Percentiles rank a stretch among this genome's conserved stretches.
These are phyloP conservation scores for Hemisphaericaspora xylanilytica DNA, from an alignment of 1,139 yeast genomes.

Conservation along the genomic window DNA sequence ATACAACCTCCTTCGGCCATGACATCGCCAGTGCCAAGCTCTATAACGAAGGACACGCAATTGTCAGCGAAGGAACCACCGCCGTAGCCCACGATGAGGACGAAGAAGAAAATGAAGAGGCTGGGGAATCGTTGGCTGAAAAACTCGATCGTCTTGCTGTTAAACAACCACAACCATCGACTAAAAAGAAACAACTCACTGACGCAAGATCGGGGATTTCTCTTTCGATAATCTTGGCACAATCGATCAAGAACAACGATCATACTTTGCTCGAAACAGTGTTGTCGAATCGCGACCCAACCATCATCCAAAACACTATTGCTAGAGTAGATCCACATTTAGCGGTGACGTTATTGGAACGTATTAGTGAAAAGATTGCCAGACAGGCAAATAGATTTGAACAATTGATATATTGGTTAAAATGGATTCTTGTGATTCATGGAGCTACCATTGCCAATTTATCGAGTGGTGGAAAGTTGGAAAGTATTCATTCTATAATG, in stretches of 20 bases:
- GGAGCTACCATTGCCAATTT: constrained; percentile 74
- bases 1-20: constrained; percentile 51
- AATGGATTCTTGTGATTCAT: constrained; percentile 88
- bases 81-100: constrained; percentile 53
- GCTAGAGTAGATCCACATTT: constrained; percentile 66
- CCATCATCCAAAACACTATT: constrained; percentile 69
- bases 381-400: constrained; percentile 65
- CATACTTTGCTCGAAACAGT: constrained; percentile 77
- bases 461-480: constrained; percentile 65
- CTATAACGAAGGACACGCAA: constrained; percentile 70
- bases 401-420: constrained; percentile 82
- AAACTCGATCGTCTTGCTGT: constrained; percentile 47
- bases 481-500: constrained; percentile 76
- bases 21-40: constrained; percentile 69
- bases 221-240: constrained; percentile 63
- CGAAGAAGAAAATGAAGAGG: constrained; percentile 34
- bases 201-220: constrained; percentile 55
- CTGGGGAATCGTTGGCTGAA: constrained; percentile 60
- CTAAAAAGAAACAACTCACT: constrained; percentile 20
- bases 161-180: constrained; percentile 24
- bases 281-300: constrained; percentile 70
- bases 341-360: constrained; percentile 73
- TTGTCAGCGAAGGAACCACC: constrained; percentile 64
- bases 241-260: constrained; percentile 71
- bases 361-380: constrained; percentile 80